Evolutionary conservation across 2,329 filamentous ascomycete species (phyloP).

Genomic region (Talaromyces rugulosus): DNA sequence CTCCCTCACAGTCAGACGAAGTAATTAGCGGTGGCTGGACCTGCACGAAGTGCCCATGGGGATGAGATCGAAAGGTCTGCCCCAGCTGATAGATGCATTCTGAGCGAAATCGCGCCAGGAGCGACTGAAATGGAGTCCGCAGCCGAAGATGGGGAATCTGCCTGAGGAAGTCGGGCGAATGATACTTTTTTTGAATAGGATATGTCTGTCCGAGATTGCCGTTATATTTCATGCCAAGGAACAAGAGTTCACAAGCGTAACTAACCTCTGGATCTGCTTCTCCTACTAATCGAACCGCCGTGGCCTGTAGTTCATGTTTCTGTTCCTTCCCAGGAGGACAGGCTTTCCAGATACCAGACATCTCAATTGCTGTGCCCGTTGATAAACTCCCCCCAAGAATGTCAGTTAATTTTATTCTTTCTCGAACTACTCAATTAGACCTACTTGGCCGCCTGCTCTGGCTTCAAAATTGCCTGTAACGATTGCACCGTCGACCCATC

Average conservation of each 20-base stretch:
- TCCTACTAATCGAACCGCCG: conserved; percentile 66
- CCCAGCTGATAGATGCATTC: conserved; percentile 69
- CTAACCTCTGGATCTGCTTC: conserved; percentile 73
- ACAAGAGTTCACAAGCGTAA: conserved; percentile 10
- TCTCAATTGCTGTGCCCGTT: conserved; percentile 72
- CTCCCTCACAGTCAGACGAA: conserved; percentile 94
- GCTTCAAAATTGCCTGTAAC: conserved; percentile 75
- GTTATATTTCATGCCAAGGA: not conserved
- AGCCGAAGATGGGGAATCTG: conserved; percentile 82
- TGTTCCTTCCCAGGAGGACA: conserved; percentile 65
- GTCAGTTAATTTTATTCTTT: not conserved
- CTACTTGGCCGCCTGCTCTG: conserved; percentile 68
- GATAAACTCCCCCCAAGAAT: conserved; percentile 57
- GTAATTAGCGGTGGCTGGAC: conserved; percentile 92
- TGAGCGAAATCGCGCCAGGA: conserved; percentile 78
- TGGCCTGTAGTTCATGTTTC: conserved; percentile 75
- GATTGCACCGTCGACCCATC: conserved; percentile 80
- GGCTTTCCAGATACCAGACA: conserved; percentile 72
- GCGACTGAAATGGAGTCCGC: conserved; percentile 74
- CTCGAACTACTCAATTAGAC: conserved; percentile 27
- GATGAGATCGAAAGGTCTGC: conserved; percentile 64
- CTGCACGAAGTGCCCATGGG: conserved; percentile 58
- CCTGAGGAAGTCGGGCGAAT: conserved; percentile 82
- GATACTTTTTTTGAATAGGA: conserved; percentile 95
- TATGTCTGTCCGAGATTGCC: conserved; percentile 60